These are phyloP conservation scores for Tuber calosporum DNA, from an alignment of 495 filamentous ascomycete species.

Conservation along the genomic window DNA sequence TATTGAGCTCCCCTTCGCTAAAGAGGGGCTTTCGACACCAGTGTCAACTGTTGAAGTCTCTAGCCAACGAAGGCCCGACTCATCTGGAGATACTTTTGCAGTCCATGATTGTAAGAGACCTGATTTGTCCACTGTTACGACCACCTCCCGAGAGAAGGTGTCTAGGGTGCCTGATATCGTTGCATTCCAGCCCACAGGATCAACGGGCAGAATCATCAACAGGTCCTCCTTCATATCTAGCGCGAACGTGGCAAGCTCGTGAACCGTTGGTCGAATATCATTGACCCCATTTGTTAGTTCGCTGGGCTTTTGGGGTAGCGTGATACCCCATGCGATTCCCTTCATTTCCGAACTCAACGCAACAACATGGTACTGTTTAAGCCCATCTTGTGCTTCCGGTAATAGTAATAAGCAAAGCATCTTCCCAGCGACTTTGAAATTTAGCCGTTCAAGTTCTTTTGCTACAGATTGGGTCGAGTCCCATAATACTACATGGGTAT, in stretches of 20 bases:
- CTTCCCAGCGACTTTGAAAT: conserved; percentile 61
- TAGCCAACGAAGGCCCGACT: conserved; percentile 57
- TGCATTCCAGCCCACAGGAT: conserved; percentile 70
- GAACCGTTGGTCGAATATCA: conserved; percentile 46
- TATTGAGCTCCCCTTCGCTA: conserved; percentile 79
- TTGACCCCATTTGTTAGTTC: conserved; percentile 35
- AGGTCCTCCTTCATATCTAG: conserved; percentile 67
- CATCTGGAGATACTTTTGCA: conserved; percentile 64
- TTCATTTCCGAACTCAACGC: conserved; percentile 74
- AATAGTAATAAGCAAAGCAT: conserved; percentile 75
- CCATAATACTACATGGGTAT: conserved; percentile 72
- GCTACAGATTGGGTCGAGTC: conserved; percentile 24
- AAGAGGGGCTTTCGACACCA: conserved; percentile 60
- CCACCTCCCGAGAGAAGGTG: conserved; percentile 79
- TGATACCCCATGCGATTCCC: conserved; percentile 79
- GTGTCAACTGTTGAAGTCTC: conserved; percentile 78
- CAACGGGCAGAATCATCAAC: conserved; percentile 77
- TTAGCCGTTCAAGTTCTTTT: conserved; percentile 40
- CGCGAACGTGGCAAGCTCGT: conserved; percentile 64
- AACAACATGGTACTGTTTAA: conserved; percentile 57
- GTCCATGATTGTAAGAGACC: conserved; percentile 82
- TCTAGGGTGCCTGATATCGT: conserved; percentile 76
- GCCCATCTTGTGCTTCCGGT: conserved; percentile 54
- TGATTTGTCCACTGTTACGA: conserved; percentile 71
- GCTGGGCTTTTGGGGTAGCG: conserved; percentile 45